Conservation (phyloP, 2,329 filamentous ascomycete species). For the Meredithiella fracta region DNA sequence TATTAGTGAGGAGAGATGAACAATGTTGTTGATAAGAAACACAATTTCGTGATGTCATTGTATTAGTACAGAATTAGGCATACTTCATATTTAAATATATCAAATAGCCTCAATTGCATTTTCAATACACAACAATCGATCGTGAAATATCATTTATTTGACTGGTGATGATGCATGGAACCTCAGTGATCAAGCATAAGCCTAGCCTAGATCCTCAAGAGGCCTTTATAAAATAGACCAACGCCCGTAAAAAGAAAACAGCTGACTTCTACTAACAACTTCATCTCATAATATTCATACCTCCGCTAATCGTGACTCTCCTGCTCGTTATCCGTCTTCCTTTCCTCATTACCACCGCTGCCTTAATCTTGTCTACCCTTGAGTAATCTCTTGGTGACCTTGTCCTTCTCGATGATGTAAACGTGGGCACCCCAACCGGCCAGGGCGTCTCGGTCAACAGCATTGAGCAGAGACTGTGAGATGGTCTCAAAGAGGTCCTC, state of each 20-base stretch:
- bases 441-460: slow-evolving; percentile 87
- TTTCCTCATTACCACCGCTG: neutral
- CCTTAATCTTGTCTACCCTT: slow-evolving; percentile 88
- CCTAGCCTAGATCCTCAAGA: neutral
- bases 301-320: neutral
- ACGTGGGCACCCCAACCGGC: slow-evolving; percentile 98
- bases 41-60: neutral
- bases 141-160: slow-evolving; percentile 13
- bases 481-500: slow-evolving; percentile 98
- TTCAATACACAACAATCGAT: slow-evolving; percentile 5
- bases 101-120: too few species aligned
- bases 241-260: neutral
- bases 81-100: neutral
- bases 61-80: neutral
- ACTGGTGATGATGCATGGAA: slow-evolving; percentile 3
- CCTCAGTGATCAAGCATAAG: too few species aligned
- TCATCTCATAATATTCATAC: neutral
- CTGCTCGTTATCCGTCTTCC: slow-evolving; percentile 9
- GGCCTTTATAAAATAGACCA: neutral
- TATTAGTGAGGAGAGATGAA: neutral
- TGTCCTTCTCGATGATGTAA: slow-evolving; percentile 99
- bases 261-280: neutral
- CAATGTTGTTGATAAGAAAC: neutral
- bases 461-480: slow-evolving; percentile 87
- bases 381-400: slow-evolving; percentile 96